Evolutionary conservation across 2,329 filamentous ascomycete genomes (phyloP).

Genomic region (Phialocephala subalpina): DNA sequence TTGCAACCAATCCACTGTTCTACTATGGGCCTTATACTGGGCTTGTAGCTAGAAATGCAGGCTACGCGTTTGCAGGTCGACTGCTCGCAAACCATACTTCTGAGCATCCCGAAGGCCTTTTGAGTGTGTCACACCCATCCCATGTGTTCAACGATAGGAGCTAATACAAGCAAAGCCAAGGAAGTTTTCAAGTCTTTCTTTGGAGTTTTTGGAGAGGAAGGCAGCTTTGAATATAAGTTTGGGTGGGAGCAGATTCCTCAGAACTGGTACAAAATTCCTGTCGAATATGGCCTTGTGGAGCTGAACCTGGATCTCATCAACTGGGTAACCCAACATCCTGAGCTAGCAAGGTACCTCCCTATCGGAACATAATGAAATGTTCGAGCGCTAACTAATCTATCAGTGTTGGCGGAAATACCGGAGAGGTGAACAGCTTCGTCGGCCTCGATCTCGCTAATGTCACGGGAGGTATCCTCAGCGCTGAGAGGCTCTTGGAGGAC

Average conservation of each 20-base stretch:
- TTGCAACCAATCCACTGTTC: slow-evolving; percentile 58
- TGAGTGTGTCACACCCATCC: too few relatives aligned
- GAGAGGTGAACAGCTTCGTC: slow-evolving; percentile 57
- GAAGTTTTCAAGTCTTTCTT: slow-evolving; percentile 28
- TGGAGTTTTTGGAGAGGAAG: slow-evolving; percentile 19
- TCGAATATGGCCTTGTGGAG: slow-evolving; percentile 50
- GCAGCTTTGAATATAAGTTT: slow-evolving; percentile 22
- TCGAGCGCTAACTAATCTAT: too few relatives aligned
- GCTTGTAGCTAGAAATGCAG: slow-evolving; percentile 43
- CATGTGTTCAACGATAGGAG: too few relatives aligned
- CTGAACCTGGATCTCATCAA: slow-evolving; percentile 39
- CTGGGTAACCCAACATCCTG: too few relatives aligned
- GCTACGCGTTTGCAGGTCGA: slow-evolving; percentile 39
- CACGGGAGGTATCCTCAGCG: slow-evolving; percentile 54
- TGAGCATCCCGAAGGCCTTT: slow-evolving; percentile 37
- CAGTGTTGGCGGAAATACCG: slow-evolving; percentile 60
- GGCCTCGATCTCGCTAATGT: slow-evolving; percentile 53
- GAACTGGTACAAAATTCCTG: slow-evolving; percentile 29
- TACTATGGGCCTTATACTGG: slow-evolving; percentile 62
- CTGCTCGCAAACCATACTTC: slow-evolving; percentile 41
- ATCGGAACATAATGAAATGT: too few relatives aligned
- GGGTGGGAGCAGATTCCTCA: slow-evolving; percentile 28
- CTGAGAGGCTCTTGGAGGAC: not conserved
- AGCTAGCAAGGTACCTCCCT: too few relatives aligned
- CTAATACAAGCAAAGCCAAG: slow-evolving; percentile 5